phyloP scores from a whole-genome alignment of 257 asterid species.

The Gynochthodes officinalis region DNA sequence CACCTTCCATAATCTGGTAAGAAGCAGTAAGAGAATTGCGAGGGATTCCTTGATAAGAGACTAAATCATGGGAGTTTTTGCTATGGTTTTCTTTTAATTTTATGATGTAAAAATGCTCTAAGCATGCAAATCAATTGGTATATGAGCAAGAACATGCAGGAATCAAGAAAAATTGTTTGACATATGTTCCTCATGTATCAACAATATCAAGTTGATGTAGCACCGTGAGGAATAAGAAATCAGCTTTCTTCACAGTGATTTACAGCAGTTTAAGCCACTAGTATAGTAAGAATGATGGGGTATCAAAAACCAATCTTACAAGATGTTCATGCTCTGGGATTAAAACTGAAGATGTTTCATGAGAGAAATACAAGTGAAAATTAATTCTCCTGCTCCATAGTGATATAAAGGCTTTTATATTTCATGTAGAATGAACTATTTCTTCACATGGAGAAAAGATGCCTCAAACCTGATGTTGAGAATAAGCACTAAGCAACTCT shows the following conservation, averaged over 20 bases:
- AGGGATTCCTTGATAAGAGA: neutral
- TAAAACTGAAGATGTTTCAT: neutral
- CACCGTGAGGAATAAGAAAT: neutral
- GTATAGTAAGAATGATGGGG: neutral
- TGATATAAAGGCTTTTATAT: neutral
- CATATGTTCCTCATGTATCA: neutral
- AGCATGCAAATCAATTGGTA: neutral
- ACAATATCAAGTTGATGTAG: neutral
- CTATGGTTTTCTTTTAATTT: neutral
- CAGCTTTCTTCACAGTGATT: neutral
- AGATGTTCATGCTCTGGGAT: neutral
- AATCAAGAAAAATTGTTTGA: neutral
- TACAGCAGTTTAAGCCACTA: neutral
- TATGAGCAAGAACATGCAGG: neutral
- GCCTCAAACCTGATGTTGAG: too few relatives aligned
- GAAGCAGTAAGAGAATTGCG: neutral
- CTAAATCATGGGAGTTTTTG: neutral
- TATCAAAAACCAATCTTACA: neutral
- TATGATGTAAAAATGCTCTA: neutral
- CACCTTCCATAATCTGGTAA: constrained; percentile 80
- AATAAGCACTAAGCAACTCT: neutral
- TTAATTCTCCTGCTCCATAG: neutral
- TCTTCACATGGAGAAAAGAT: neutral
- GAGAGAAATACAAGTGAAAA: neutral
- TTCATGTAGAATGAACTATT: neutral